phyloP scores from a whole-genome alignment of 2,329 filamentous ascomycete species.

The Decorospora gaudefroyi region DNA sequence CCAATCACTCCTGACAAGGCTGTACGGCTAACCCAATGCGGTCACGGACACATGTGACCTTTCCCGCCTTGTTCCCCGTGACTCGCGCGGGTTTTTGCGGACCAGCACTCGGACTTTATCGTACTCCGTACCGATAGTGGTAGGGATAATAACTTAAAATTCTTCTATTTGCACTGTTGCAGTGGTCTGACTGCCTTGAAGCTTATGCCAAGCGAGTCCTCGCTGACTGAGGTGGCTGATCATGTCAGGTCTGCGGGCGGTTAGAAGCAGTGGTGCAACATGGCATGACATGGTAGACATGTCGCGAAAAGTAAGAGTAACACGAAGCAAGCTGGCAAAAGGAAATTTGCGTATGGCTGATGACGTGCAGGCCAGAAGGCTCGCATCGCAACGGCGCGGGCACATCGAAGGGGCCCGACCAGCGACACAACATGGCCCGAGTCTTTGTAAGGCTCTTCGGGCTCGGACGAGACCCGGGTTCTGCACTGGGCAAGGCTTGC shows the following conservation, averaged over 20 bases:
- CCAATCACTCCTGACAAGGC: slow-evolving; percentile 1
- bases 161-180: neutral
- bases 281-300: too few relatives aligned
- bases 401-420: slow-evolving; percentile 7
- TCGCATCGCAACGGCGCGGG: slow-evolving; percentile 12
- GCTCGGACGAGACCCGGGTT: slow-evolving; percentile 15
- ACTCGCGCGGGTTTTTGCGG: too few relatives aligned
- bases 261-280: neutral
- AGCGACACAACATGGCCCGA: neutral
- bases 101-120: too few relatives aligned
- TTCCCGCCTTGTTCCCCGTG: too few relatives aligned
- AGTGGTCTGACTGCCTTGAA: slow-evolving; percentile 2
- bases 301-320: too few relatives aligned
- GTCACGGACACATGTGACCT: too few relatives aligned
- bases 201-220: slow-evolving; percentile 1
- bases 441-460: slow-evolving; percentile 3
- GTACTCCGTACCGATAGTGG: neutral
- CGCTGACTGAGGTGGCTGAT: slow-evolving; percentile 5
- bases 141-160: slow-evolving; percentile 5
- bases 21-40: too few relatives aligned
- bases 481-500: slow-evolving; percentile 16
- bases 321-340: neutral
- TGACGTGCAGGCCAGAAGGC: slow-evolving; percentile 9
- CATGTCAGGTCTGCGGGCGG: slow-evolving; percentile 3
- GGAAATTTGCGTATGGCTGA: slow-evolving; percentile 4